A percentile compares a stretch with the other conserved stretches of the same genome.
phyloP scores from a whole-genome alignment of 192 early-diverging fungal genomes.

The Linnemannia zychae region DNA sequence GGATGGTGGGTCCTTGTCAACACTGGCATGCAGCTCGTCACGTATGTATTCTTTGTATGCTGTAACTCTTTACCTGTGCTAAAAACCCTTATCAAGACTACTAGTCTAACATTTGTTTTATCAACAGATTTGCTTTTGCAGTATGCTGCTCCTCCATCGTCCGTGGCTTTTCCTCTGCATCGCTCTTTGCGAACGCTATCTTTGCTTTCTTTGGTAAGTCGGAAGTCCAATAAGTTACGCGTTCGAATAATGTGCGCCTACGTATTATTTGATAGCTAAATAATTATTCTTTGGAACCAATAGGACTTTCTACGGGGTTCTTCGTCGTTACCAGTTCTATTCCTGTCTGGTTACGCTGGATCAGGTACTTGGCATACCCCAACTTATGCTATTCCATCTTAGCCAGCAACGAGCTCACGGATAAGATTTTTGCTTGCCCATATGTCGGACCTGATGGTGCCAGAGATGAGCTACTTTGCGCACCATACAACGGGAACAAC shows the following conservation, averaged over 20 bases:
- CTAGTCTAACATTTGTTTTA: not conserved
- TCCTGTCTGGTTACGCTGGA: constrained; percentile 52
- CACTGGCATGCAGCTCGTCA: constrained; percentile 38
- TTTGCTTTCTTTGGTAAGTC: constrained; percentile 52
- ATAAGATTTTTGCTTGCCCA: constrained; percentile 32
- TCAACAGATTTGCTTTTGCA: constrained; percentile 39
- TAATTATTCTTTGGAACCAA: too few relatives aligned
- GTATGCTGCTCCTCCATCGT: constrained; percentile 35
- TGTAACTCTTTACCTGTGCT: not conserved
- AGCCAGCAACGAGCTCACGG: constrained; percentile 51
- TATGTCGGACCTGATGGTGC: constrained; percentile 7
- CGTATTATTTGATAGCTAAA: too few relatives aligned
- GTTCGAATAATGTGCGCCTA: too few relatives aligned
- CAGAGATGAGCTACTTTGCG: constrained; percentile 40
- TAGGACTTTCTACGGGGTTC: constrained; percentile 49
- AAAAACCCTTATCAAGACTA: not conserved
- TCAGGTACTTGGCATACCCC: constrained; percentile 39
- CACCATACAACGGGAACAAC: constrained; percentile 31
- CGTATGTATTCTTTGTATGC: constrained; percentile 22
- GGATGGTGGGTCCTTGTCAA: constrained; percentile 51
- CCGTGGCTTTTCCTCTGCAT: constrained; percentile 47
- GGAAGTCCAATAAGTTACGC: not conserved
- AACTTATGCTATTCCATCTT: constrained; percentile 40
- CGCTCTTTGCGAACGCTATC: constrained; percentile 45
- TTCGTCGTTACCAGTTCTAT: constrained; percentile 48